Evolutionary conservation across 2,329 filamentous ascomycete genomes (phyloP).

Genomic region (Zymoseptoria ardabiliae): DNA sequence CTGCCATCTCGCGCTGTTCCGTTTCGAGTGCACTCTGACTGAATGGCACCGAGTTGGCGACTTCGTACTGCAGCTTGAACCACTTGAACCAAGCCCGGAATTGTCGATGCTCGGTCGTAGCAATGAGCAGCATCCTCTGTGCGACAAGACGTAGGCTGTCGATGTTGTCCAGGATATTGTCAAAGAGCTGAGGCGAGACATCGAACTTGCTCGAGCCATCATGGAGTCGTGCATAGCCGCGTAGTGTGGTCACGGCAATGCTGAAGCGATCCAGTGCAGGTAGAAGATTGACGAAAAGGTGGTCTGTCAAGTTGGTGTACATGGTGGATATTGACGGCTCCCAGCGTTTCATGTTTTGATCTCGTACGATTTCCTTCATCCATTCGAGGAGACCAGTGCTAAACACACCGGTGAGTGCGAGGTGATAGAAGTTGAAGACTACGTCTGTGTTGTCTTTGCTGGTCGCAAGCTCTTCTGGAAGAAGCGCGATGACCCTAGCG

Average conservation of each 20-base stretch:
- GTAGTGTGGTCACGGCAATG: constrained; percentile 73
- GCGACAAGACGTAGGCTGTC: constrained; percentile 68
- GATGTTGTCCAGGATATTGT: constrained; percentile 55
- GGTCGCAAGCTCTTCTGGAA: constrained; percentile 67
- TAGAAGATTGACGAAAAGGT: constrained; percentile 81
- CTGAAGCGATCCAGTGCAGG: constrained; percentile 78
- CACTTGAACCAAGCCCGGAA: constrained; percentile 75
- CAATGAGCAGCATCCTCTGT: constrained; percentile 63
- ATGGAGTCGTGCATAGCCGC: constrained; percentile 76
- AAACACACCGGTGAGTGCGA: constrained; percentile 76
- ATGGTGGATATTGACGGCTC: constrained; percentile 76
- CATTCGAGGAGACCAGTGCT: constrained; percentile 73
- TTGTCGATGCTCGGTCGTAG: constrained; percentile 68
- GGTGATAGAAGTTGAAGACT: constrained; percentile 71
- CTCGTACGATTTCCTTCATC: constrained; percentile 43
- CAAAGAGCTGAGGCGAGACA: constrained; percentile 38
- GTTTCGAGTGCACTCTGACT: constrained; percentile 59
- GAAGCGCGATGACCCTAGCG: constrained; percentile 22
- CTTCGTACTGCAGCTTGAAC: constrained; percentile 76
- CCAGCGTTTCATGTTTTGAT: constrained; percentile 70
- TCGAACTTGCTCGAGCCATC: constrained; percentile 55
- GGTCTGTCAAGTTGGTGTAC: constrained; percentile 65
- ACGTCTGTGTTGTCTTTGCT: constrained; percentile 48
- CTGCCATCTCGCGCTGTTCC: constrained; percentile 64
- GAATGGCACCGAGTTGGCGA: constrained; percentile 57